Evolutionary conservation across 1,139 yeast genomes (phyloP), one percentile per base, ranked within the genome.

Genomic region (Arxiozyma slooffiae): DNA sequence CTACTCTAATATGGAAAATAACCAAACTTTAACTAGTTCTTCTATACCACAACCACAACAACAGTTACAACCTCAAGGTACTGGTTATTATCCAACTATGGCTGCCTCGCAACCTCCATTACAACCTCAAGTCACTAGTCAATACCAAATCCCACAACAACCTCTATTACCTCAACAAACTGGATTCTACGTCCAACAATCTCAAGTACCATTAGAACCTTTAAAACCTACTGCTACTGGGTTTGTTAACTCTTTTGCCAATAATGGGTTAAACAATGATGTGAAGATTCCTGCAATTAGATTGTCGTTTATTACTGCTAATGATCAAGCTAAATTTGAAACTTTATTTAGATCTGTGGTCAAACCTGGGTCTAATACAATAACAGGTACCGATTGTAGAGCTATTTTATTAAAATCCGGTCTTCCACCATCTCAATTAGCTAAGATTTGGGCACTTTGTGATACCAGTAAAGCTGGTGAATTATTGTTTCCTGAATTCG

Each of bases 401-500:
- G 80, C 80, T 53, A 84, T 92, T 52, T 74, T 92, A 58, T 73
- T 88, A 71, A 79, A 90, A 58, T 89, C 97, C 0, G 86, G 88
- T 4, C 74, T 92, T 52, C 72, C 79, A 39, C 88, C 96, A 1
- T 78, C 80, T 38, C 78, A 84, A 34, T 74, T 92, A 60, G 95
- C 95, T 1, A 87, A 84, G 57, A 83, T 92, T 53, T 92, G 98
- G 98, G 80, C 85, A 36, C 72, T 92, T 56, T 78, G 96, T 23
- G 98, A 92, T 64, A 84, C 95, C 2, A 85, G 83, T 60, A 84
- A 81, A 60, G 82, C 95, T 4, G 97, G 97, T 1, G 77, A 81
- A 46, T 75, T 92, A 53, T 70, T 92, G 56, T 92, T 90, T 62
- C 98, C 98, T 0, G 97, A 92, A 66, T 92, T 92, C 72, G 96